These are phyloP conservation scores for Oryza nivara DNA, from an alignment of 176 grass and related monocot species.

Conservation along the genomic window DNA sequence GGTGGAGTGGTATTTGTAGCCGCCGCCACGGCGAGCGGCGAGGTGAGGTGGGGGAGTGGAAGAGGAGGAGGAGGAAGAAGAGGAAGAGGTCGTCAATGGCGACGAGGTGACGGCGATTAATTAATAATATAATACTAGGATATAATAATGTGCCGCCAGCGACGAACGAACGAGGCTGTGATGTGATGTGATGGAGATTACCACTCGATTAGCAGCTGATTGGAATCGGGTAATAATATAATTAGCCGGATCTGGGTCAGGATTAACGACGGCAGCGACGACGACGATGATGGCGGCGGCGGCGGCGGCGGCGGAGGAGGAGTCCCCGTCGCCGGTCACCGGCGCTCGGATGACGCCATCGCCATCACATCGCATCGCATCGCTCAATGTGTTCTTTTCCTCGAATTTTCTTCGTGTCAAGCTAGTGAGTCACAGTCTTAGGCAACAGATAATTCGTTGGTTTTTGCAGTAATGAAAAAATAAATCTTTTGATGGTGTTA, in stretches of 20 bases:
- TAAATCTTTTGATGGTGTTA: not conserved
- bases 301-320: not conserved
- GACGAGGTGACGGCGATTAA: not conserved
- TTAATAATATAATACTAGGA: not conserved
- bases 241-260: not conserved
- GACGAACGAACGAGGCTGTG: not conserved
- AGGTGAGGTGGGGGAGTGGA: not conserved
- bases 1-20: constrained; percentile 25
- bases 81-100: constrained; percentile 46
- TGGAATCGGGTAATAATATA: not conserved
- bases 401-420: no score
- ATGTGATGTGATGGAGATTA: not conserved
- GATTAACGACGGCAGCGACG: not conserved
- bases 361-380: not conserved
- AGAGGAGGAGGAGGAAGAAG: not conserved
- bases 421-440: no score
- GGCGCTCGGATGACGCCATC: no score
- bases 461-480: not conserved
- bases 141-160: no score
- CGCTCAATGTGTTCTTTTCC: no score
- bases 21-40: not conserved
- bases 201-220: not conserved
- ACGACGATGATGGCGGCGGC: not conserved
- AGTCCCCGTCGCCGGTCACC: not conserved
- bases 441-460: no score